Percentiles rank a stretch among this genome's conserved stretches.
Conservation (phyloP, 495 filamentous ascomycete genomes). For the Neurospora sublineolata region DNA sequence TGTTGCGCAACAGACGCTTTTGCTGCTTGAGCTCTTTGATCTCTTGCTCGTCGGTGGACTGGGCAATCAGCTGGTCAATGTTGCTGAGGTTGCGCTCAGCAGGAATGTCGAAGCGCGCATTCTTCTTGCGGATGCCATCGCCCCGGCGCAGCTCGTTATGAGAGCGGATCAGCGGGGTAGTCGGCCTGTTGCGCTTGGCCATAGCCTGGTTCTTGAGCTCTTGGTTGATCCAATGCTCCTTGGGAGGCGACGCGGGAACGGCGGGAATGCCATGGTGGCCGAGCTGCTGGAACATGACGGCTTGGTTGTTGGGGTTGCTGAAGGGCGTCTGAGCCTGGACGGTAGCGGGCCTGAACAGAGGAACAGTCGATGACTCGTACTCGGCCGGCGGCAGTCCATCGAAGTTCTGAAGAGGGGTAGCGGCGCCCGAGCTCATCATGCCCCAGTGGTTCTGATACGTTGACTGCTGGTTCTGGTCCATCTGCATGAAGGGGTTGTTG, state of each 20-base stretch:
- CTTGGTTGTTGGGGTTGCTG: constrained; percentile 35
- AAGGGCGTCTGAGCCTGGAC: constrained; percentile 42
- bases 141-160: constrained; percentile 71
- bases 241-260: constrained; percentile 41
- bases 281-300: constrained; percentile 40
- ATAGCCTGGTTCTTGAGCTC: constrained; percentile 48
- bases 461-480: constrained; percentile 40
- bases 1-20: constrained; percentile 87
- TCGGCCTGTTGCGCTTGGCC: constrained; percentile 56
- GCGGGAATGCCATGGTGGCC: constrained; percentile 27
- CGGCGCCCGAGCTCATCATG: constrained; percentile 46
- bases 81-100: constrained; percentile 85
- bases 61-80: constrained; percentile 85
- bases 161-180: constrained; percentile 64
- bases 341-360: constrained; percentile 36
- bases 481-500: constrained; percentile 47
- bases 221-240: constrained; percentile 41
- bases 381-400: constrained; percentile 51
- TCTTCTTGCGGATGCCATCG: constrained; percentile 98
- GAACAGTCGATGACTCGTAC: constrained; percentile 40
- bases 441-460: constrained; percentile 44
- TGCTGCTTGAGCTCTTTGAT: constrained; percentile 98
- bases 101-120: constrained; percentile 95
- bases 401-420: constrained; percentile 42
- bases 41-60: constrained; percentile 82